Conservation (phyloP, 768 basidiomycete species). For the Tephrocybe rancida region DNA sequence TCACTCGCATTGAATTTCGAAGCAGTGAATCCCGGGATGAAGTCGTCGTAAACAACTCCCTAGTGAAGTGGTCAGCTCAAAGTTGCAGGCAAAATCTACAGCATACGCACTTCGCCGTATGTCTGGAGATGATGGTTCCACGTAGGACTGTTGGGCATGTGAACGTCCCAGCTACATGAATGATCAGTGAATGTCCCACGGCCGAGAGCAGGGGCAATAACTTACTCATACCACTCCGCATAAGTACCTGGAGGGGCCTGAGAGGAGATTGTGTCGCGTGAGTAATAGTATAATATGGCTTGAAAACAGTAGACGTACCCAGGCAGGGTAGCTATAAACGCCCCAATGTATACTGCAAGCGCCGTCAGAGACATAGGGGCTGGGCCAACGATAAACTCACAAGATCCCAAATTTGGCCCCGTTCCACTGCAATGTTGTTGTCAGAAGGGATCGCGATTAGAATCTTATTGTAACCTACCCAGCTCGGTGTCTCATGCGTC, state of each 20-base stretch:
- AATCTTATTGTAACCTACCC: conserved; percentile 34
- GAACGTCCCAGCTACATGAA: conserved; percentile 36
- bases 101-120: conserved; percentile 43
- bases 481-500: conserved; percentile 54
- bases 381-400: conserved; percentile 26
- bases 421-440: conserved; percentile 38
- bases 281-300: not conserved
- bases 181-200: not conserved
- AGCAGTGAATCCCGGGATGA: conserved; percentile 55
- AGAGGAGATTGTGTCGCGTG: not conserved
- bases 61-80: conserved; percentile 19
- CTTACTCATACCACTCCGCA: conserved; percentile 61
- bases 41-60: conserved; percentile 58
- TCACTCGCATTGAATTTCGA: conserved; percentile 53
- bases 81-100: not conserved
- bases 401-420: conserved; percentile 61
- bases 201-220: too few species aligned
- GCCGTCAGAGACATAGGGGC: not conserved
- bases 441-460: too few species aligned
- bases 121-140: conserved; percentile 52
- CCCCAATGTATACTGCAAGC: conserved; percentile 50
- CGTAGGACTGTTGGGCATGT: conserved; percentile 40
- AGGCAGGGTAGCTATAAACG: conserved; percentile 49
- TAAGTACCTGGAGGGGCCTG: conserved; percentile 44
- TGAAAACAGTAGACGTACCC: conserved; percentile 21